Evolutionary conservation across 1,284 basidiomycete species (phyloP).

Genomic region (Fomitiporia mediterranea): DNA sequence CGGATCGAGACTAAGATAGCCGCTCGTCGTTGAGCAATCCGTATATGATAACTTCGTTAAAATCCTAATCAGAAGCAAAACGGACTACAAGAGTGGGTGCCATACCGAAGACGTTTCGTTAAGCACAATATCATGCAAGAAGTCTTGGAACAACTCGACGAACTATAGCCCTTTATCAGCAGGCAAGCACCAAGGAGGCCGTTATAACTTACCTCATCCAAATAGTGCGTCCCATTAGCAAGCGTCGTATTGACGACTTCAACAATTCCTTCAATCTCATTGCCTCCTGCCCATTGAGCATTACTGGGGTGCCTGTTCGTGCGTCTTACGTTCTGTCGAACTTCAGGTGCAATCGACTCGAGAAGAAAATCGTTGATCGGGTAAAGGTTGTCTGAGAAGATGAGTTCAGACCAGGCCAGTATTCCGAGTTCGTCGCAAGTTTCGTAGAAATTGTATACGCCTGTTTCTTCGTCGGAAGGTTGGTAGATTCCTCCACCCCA

Average conservation of each 20-base stretch:
- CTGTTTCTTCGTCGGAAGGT: slow-evolving; percentile 41
- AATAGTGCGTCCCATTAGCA: slow-evolving; percentile 40
- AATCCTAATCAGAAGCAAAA: background rate
- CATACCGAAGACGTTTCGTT: slow-evolving; percentile 48
- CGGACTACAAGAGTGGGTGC: background rate
- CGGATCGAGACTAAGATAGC: slow-evolving; percentile 53
- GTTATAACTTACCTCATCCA: slow-evolving; percentile 40
- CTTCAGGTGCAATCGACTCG: slow-evolving; percentile 49
- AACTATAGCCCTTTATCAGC: slow-evolving; percentile 32
- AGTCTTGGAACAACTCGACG: slow-evolving; percentile 48
- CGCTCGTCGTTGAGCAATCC: slow-evolving; percentile 57
- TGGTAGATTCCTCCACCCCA: slow-evolving; percentile 57
- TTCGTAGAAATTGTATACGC: slow-evolving; percentile 53
- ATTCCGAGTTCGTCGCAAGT: slow-evolving; percentile 61
- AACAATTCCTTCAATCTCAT: slow-evolving; percentile 56
- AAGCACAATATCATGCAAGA: slow-evolving; percentile 44
- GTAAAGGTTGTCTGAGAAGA: slow-evolving; percentile 58
- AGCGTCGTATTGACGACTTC: slow-evolving; percentile 35
- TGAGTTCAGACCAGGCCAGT: slow-evolving; percentile 61
- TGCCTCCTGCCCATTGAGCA: slow-evolving; percentile 58
- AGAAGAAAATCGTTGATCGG: slow-evolving; percentile 52
- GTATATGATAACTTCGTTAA: slow-evolving; percentile 49
- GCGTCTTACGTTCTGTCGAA: slow-evolving; percentile 53
- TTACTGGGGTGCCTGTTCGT: slow-evolving; percentile 55
- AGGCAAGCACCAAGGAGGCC: background rate